Conservation (phyloP, 345 rosid species). For the Stellera chamaejasme region DNA sequence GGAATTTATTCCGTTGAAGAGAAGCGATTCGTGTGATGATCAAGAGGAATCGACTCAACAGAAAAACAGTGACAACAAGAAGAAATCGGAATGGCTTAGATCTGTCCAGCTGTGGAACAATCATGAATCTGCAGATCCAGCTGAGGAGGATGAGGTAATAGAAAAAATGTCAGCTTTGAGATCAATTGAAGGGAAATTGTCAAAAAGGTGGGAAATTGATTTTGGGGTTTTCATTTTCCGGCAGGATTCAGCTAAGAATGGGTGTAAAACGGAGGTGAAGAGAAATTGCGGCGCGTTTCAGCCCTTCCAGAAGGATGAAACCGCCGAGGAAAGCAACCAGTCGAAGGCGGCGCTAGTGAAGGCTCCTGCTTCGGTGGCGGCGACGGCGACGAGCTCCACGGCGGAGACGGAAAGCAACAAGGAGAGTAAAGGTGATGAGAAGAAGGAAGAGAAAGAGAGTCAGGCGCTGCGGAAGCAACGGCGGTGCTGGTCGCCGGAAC, state of each 20-base stretch:
- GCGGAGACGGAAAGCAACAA: too few relatives aligned
- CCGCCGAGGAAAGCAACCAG: slow-evolving; percentile 21
- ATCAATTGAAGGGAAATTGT: background rate
- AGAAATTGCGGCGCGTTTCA: slow-evolving; percentile 63
- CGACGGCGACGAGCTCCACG: slow-evolving; percentile 19
- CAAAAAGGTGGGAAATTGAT: too few relatives aligned
- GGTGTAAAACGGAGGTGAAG: slow-evolving; percentile 51
- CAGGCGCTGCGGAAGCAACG: slow-evolving; percentile 40
- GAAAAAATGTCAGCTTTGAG: background rate
- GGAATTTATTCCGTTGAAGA: slow-evolving; percentile 63
- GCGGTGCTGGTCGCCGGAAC: slow-evolving; percentile 87
- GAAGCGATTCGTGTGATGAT: slow-evolving; percentile 23
- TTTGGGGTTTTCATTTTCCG: too few relatives aligned
- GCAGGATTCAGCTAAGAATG: too few relatives aligned
- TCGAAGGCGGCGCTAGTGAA: slow-evolving; percentile 12
- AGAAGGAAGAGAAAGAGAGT: too few relatives aligned
- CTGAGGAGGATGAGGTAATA: slow-evolving; percentile 18
- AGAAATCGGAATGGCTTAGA: slow-evolving; percentile 90
- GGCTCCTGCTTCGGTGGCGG: slow-evolving; percentile 15
- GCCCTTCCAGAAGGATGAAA: slow-evolving; percentile 50
- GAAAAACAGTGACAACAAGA: slow-evolving; percentile 28
- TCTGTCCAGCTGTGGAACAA: slow-evolving; percentile 75
- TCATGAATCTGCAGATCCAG: slow-evolving; percentile 52
- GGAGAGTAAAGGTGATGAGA: too few relatives aligned
- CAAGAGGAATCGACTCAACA: slow-evolving; percentile 29